Evolutionary conservation across 73 alveolate genomes (phyloP), one percentile per base, ranked within the genome.

Genomic region (Paramecium sexaurelia): DNA sequence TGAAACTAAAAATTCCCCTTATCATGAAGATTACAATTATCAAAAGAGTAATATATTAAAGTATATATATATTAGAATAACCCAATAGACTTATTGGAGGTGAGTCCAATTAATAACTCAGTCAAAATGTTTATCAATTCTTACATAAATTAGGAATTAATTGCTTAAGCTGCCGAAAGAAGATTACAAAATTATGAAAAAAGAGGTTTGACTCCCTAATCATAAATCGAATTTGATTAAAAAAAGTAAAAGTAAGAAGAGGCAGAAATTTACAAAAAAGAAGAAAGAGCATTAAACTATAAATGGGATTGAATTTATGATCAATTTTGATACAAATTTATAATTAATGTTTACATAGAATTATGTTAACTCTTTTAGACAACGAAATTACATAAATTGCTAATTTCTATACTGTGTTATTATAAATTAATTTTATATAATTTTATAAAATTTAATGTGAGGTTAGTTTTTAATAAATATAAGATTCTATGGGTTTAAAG

Each of bases 91-190:
- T 32, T 35, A 40, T 33, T 19, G 86, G 86, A 32, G 86, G 86
- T 19, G 37, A 71, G 2, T 32, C 43, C 1, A 37, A 71, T 71
- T 17, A n/a, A 13, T 36, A 71, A 37, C 32, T 27, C 17, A 71
- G 35, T 33, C 20, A 33, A 71, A 71, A 71, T 35, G 35, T 27
- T 27, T 37, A 71, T 71, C 55, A 27, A 71, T 35, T 37, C 43
- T 27, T 35, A 15, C 32, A 5, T 35, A 71, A 33, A 27, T 71
- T 36, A 71, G 86, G 86, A 71, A 11, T 33, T 33, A 71, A 71
- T 71, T 71, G 86, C 86, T 32, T 29, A 71, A 17, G 86, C 86
- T 13, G 56, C 86, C 13, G 86, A 71, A 71, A 17, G 35, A 13
- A 71, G 86, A 71, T 37, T 71, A 35, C 35, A 71, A 37, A 36